Percentiles rank a stretch among this genome's conserved stretches.
Evolutionary conservation across 2,329 filamentous ascomycete species (phyloP).

Genomic region (Fusarium sambucinum): DNA sequence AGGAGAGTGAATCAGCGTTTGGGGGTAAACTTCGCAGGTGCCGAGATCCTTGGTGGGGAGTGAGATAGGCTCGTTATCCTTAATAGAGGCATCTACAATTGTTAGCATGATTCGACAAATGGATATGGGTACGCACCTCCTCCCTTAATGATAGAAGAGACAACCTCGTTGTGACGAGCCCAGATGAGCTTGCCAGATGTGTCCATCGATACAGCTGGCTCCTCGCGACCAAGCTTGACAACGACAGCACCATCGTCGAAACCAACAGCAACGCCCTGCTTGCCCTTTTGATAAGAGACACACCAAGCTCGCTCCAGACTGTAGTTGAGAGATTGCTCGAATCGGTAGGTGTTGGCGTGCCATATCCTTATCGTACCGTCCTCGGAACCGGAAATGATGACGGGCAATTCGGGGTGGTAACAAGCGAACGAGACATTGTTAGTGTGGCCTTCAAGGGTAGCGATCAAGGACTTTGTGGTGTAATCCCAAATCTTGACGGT

Average conservation of each 20-base stretch:
- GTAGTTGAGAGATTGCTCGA: constrained; percentile 97
- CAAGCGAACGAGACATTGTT: constrained; percentile 98
- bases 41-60: constrained; percentile 95
- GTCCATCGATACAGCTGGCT: constrained; percentile 98
- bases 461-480: constrained; percentile 96
- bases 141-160: constrained; percentile 94
- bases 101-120: constrained; percentile 45
- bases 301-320: constrained; percentile 97
- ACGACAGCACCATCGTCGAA: constrained; percentile 98
- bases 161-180: constrained; percentile 94
- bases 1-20: constrained; percentile 93
- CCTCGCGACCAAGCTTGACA: constrained; percentile 96
- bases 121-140: constrained; percentile 63
- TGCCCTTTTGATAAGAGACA: constrained; percentile 93
- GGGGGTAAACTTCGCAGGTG: constrained; percentile 95
- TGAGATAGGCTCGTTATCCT: constrained; percentile 88
- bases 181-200: constrained; percentile 94
- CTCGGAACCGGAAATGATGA: constrained; percentile 98
- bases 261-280: constrained; percentile 93
- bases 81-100: constrained; percentile 75
- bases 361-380: constrained; percentile 98
- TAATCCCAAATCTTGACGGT: constrained; percentile 99
- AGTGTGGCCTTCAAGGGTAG: constrained; percentile 95
- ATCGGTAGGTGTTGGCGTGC: constrained; percentile 96
- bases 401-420: constrained; percentile 95